These are phyloP conservation scores for Peltaster fructicola DNA, from an alignment of 2,329 filamentous ascomycete species.

Conservation along the genomic window DNA sequence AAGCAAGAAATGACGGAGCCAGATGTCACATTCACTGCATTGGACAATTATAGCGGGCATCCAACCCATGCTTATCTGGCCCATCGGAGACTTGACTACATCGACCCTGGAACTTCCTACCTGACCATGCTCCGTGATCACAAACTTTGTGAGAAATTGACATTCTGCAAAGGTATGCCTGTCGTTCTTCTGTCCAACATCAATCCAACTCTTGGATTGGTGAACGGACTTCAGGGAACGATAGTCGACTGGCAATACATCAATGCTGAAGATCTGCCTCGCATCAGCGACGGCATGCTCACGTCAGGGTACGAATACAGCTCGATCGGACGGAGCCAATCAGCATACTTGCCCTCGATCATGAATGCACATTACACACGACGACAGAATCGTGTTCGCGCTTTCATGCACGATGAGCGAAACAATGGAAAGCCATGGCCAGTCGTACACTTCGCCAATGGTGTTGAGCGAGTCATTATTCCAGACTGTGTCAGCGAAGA, in stretches of 20 bases:
- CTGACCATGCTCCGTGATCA: too few species aligned
- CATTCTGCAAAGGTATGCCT: conserved; percentile 33
- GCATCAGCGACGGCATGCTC: too few species aligned
- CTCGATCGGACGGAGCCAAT: too few species aligned
- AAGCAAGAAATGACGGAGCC: too few species aligned
- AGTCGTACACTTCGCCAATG: conserved; percentile 37
- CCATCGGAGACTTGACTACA: conserved; percentile 20
- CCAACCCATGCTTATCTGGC: conserved; percentile 13
- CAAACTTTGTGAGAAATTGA: too few species aligned
- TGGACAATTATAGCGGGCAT: conserved; percentile 5
- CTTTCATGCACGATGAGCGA: too few species aligned
- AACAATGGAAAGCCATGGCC: too few species aligned
- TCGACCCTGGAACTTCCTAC: conserved; percentile 26
- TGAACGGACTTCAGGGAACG: conserved; percentile 32
- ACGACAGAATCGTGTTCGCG: too few species aligned
- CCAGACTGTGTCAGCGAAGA: conserved; percentile 33
- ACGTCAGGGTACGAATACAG: too few species aligned
- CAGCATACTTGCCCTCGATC: too few species aligned
- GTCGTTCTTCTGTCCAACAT: conserved; percentile 37
- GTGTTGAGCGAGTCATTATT: conserved; percentile 24
- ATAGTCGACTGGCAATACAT: conserved; percentile 29
- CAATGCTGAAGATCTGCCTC: too few species aligned
- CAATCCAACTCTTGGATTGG: conserved; percentile 23
- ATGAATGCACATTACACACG: conserved; percentile 1
- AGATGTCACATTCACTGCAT: too few species aligned